phyloP scores from a whole-genome alignment of 306 rosid genomes.

The Vigna unguiculata region DNA sequence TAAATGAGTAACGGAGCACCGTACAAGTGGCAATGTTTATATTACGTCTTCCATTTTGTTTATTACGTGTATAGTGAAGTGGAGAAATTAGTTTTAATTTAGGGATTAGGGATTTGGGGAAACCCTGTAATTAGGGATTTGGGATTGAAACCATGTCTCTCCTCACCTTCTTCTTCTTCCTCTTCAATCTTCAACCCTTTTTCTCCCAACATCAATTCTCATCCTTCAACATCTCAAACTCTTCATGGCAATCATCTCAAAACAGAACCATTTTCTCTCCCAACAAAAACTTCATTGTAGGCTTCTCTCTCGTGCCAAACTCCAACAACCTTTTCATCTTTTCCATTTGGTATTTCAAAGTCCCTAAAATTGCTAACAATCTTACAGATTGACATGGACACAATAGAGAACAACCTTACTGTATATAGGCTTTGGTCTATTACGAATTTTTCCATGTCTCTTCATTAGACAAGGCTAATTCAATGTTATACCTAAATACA shows the following conservation, averaged over 20 bases:
- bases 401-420: constrained; percentile 69
- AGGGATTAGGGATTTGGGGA: no score
- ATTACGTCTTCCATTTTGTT: no score
- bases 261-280: constrained; percentile 60
- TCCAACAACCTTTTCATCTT: constrained; percentile 53
- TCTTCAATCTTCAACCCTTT: constrained; percentile 48
- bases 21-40: no score
- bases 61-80: no score
- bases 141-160: constrained; percentile 3
- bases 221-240: constrained; percentile 52
- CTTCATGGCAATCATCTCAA: constrained; percentile 62
- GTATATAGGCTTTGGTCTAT: constrained; percentile 85
- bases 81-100: no score
- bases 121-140: no score
- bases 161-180: constrained; percentile 39
- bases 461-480: no score
- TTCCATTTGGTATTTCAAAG: constrained; percentile 62
- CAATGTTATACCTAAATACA: constrained; percentile 95
- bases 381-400: no score
- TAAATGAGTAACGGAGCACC: no score
- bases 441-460: constrained; percentile 98
- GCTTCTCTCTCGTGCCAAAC: constrained; percentile 51
- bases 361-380: constrained; percentile 39
- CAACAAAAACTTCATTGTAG: constrained; percentile 64
- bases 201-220: constrained; percentile 41